phyloP scores from a whole-genome alignment of 2,329 filamentous ascomycete genomes.

The Colletotrichum lupini region DNA sequence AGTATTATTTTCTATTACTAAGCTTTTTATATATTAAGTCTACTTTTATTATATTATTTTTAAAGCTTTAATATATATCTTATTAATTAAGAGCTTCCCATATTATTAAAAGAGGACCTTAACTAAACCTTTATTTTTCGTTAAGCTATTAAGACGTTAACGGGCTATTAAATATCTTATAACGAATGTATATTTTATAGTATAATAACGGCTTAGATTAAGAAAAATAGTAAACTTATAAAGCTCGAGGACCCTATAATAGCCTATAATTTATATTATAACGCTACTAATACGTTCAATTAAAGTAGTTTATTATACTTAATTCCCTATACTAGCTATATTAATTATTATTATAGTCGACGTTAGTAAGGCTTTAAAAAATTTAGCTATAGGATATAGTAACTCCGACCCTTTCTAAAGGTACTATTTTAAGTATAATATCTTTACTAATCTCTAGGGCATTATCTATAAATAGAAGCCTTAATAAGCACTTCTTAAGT shows the following conservation, averaged over 20 bases:
- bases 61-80: background rate
- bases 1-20: background rate
- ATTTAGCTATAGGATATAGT: background rate
- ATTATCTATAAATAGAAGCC: background rate
- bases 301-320: background rate
- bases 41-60: background rate
- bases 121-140: background rate
- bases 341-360: background rate
- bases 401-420: background rate
- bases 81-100: background rate
- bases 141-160: no score
- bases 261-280: background rate
- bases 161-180: slow-evolving; percentile 30
- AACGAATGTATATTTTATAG: slow-evolving; percentile 27
- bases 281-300: background rate
- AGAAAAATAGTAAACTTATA: slow-evolving; percentile 25
- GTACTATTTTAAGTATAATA: background rate
- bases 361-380: background rate
- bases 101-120: background rate
- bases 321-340: background rate
- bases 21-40: background rate
- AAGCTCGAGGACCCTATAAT: background rate
- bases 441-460: background rate
- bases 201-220: slow-evolving; percentile 36
- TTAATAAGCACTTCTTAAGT: background rate